Conservation (phyloP, 2,329 filamentous ascomycete species). For the Diaporthe eres region DNA sequence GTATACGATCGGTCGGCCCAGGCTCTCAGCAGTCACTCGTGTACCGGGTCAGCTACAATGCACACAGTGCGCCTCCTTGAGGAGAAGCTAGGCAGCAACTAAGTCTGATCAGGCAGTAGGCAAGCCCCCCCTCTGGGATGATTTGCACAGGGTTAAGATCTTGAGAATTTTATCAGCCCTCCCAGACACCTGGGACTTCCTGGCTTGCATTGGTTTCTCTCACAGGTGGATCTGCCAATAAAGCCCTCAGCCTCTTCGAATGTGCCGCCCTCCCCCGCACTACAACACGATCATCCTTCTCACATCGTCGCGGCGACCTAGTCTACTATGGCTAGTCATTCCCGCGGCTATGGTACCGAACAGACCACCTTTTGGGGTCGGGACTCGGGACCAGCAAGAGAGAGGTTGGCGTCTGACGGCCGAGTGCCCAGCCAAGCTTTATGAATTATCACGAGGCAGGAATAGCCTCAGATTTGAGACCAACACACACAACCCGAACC, state of each 20-base stretch:
- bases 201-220: conserved; percentile 33
- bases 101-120: conserved; percentile 36
- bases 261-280: conserved; percentile 37
- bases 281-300: conserved; percentile 34
- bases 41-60: conserved; percentile 29
- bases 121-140: conserved; percentile 11
- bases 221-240: conserved; percentile 31
- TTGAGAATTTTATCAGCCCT: conserved; percentile 32
- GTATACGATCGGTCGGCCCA: conserved; percentile 33
- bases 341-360: conserved; percentile 35
- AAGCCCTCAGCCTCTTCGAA: conserved; percentile 23
- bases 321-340: conserved; percentile 32
- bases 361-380: conserved; percentile 25
- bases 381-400: conserved; percentile 32
- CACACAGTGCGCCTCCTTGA: conserved; percentile 25
- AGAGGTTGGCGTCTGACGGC: conserved; percentile 29
- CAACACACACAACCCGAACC: conserved; percentile 31
- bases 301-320: conserved; percentile 29
- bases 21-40: conserved; percentile 23
- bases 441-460: conserved; percentile 25
- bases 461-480: conserved; percentile 37
- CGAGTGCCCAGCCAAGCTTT: conserved; percentile 29
- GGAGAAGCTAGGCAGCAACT: conserved; percentile 16
- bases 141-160: conserved; percentile 38
- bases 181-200: conserved; percentile 36